Base-by-base conservation (phyloP, 2,329 filamentous ascomycete genomes). In the Penicillium glabrum region DNA sequence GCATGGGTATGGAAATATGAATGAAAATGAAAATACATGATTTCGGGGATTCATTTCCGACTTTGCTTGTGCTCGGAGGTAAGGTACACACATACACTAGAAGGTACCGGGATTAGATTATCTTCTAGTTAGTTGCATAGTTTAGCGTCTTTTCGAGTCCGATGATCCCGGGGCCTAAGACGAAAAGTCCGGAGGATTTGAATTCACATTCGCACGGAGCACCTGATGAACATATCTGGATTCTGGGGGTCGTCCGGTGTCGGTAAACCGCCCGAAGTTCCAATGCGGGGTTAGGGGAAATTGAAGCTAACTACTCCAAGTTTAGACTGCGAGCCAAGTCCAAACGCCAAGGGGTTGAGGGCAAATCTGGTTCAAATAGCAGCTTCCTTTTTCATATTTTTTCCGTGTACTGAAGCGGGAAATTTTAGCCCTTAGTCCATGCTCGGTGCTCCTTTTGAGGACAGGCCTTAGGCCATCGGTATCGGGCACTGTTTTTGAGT, bases 201-300 rank as follows among this genome's bases (percentile, higher is more conserved):
- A 7, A 13, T 41, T 21, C 39, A 19, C 21, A 41, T 23, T 41
- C 39, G 19, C 39, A 23, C 39, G 39, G 39, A 13, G 39, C 39
- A 23, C 39, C 35, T 5, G 10, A 39, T 39, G 35, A n/a, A 39
- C 39, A 41, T 16, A 31, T 47, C 16, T 37, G 13, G 19, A 21
- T 19, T 39, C 35, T 10, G 35, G 35, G 35, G 35, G 31, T n/a
- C 45, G 41, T 52, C 50, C 39, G 50, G 43, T 59, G 39, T 51
- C 57, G 56, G 58, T 49, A 46, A 21, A 37, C 29, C 51, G 45
- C 49, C 58, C 56, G 58, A 59, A 49, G 33, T 54, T 57, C 47
- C 56, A 53, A 37, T 53, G 54, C 47, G 54, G 47, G 57, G 54
- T 53, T 46, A 33, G n/a, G 13, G 50, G 41, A 44, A 53, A 31